Evolutionary conservation across 768 basidiomycete genomes (phyloP).

Genomic region (Hygrocybe coccinea): DNA sequence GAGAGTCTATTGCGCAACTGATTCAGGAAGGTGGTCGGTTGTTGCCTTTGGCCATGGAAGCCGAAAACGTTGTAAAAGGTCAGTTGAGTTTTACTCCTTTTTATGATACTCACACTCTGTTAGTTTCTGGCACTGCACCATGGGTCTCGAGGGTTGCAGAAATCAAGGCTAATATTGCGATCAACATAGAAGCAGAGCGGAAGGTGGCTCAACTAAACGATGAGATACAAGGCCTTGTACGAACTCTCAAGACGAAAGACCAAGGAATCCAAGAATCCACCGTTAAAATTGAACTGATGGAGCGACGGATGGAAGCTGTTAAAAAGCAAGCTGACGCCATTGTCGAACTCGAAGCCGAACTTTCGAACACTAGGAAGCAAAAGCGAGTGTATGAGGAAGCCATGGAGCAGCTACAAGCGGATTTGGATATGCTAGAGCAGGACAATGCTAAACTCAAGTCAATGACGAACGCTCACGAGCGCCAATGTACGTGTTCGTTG

Average conservation of each 20-base stretch:
- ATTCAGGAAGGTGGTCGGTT: slow-evolving; percentile 66
- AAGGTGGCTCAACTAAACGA: slow-evolving; percentile 82
- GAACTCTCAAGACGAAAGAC: slow-evolving; percentile 82
- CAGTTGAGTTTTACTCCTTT: not conserved
- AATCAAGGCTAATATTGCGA: slow-evolving; percentile 74
- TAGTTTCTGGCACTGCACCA: slow-evolving; percentile 67
- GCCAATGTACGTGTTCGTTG: slow-evolving; percentile 50
- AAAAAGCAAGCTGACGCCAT: slow-evolving; percentile 89
- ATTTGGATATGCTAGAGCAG: slow-evolving; percentile 80
- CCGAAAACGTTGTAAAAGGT: slow-evolving; percentile 79
- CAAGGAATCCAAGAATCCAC: slow-evolving; percentile 82
- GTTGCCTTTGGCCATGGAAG: slow-evolving; percentile 65
- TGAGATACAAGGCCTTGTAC: slow-evolving; percentile 82
- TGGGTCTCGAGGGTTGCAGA: slow-evolving; percentile 81
- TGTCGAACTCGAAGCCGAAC: slow-evolving; percentile 71
- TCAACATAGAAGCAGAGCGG: slow-evolving; percentile 90
- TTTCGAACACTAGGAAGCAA: slow-evolving; percentile 79
- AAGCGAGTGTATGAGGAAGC: slow-evolving; percentile 89
- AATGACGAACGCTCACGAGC: slow-evolving; percentile 58
- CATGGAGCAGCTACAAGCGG: slow-evolving; percentile 87
- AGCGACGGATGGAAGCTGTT: slow-evolving; percentile 83
- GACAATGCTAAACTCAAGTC: slow-evolving; percentile 83
- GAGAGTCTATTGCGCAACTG: slow-evolving; percentile 62
- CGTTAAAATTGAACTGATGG: slow-evolving; percentile 94
- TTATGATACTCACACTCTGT: slow-evolving; percentile 22